phyloP scores from a whole-genome alignment of 2,329 filamentous ascomycete genomes.

The Clonostachys rhizophaga region DNA sequence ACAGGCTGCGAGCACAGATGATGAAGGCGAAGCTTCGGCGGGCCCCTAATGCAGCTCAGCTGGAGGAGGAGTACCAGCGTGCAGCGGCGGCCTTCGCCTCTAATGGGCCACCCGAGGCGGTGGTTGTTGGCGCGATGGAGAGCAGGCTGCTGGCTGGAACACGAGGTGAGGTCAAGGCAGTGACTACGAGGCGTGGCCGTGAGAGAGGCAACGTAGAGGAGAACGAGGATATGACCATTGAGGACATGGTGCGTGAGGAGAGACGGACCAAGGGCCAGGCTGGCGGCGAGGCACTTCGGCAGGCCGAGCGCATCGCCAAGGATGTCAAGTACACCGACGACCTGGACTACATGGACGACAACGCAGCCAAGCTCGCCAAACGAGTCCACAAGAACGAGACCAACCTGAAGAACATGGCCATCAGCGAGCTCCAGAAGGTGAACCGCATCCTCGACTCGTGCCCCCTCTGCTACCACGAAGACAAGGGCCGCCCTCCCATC shows the following conservation, averaged over 20 bases:
- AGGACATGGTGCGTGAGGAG: slow-evolving; percentile 96
- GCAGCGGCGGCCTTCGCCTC: slow-evolving; percentile 58
- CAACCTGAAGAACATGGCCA: slow-evolving; percentile 81
- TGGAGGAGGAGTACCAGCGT: slow-evolving; percentile 80
- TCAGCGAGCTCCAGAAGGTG: slow-evolving; percentile 85
- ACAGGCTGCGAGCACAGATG: slow-evolving; percentile 86
- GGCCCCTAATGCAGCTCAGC: slow-evolving; percentile 66
- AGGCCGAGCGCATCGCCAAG: slow-evolving; percentile 92
- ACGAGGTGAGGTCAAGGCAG: slow-evolving; percentile 67
- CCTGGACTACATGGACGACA: slow-evolving; percentile 96
- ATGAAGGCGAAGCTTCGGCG: slow-evolving; percentile 91
- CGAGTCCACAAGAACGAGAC: slow-evolving; percentile 84
- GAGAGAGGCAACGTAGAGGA: slow-evolving; percentile 83
- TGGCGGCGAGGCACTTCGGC: slow-evolving; percentile 74
- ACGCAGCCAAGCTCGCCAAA: slow-evolving; percentile 82
- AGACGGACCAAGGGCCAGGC: slow-evolving; percentile 73
- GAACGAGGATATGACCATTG: slow-evolving; percentile 93
- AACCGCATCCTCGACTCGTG: slow-evolving; percentile 82
- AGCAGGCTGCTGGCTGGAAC: slow-evolving; percentile 80
- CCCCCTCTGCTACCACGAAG: slow-evolving; percentile 89
- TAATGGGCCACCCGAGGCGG: slow-evolving; percentile 53
- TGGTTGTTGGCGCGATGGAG: slow-evolving; percentile 84
- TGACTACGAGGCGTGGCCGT: slow-evolving; percentile 75
- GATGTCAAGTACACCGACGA: slow-evolving; percentile 88
- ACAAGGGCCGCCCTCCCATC: slow-evolving; percentile 65